These are phyloP conservation scores for Aurantiochytrium sp. DNA, from an alignment of 108 stramenopile genomes.

Conservation along the genomic window DNA sequence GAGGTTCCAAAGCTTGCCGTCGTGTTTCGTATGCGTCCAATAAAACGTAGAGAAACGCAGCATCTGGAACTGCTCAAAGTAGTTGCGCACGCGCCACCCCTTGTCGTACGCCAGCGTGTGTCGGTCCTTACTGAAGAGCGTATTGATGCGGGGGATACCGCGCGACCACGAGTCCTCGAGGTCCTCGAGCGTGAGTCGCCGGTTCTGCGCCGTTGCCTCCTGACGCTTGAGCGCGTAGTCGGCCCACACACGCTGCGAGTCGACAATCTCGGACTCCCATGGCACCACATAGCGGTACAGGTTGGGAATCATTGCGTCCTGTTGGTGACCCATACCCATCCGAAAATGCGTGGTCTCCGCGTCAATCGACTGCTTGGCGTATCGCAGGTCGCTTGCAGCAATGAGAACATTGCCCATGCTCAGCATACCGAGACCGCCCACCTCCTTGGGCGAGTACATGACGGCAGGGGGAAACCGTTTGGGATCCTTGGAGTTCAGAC, in stretches of 20 bases:
- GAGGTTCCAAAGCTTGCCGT: conserved; percentile 99
- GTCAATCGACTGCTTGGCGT: conserved; percentile 91
- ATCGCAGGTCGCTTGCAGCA: conserved; percentile 94
- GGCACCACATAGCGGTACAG: conserved; percentile 95
- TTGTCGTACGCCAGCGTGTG: conserved; percentile 91
- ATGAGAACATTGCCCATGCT: conserved; percentile 98
- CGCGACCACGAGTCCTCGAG: conserved; percentile 99
- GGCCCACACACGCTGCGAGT: conserved; percentile 98
- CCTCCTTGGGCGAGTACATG: conserved; percentile 81
- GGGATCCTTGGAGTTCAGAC: conserved; percentile 98
- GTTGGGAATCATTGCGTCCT: conserved; percentile 96
- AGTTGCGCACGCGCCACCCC: conserved; percentile 95
- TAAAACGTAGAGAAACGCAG: conserved; percentile 90
- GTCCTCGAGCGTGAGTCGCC: conserved; percentile 94
- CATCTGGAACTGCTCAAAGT: conserved; percentile 95
- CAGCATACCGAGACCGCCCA: conserved; percentile 97
- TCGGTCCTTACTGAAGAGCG: conserved; percentile 83
- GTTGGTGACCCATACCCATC: conserved; percentile 92
- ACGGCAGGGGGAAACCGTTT: conserved; percentile 62
- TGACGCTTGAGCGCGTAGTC: conserved; percentile 99
- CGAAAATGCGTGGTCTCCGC: conserved; percentile 97
- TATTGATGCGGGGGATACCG: conserved; percentile 98
- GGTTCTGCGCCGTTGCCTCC: conserved; percentile 95
- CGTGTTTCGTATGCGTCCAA: conserved; percentile 98
- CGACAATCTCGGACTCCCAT: conserved; percentile 98